These are phyloP conservation scores for Trichoderma gamsii DNA, from an alignment of 495 filamentous ascomycete species.

Conservation along the genomic window DNA sequence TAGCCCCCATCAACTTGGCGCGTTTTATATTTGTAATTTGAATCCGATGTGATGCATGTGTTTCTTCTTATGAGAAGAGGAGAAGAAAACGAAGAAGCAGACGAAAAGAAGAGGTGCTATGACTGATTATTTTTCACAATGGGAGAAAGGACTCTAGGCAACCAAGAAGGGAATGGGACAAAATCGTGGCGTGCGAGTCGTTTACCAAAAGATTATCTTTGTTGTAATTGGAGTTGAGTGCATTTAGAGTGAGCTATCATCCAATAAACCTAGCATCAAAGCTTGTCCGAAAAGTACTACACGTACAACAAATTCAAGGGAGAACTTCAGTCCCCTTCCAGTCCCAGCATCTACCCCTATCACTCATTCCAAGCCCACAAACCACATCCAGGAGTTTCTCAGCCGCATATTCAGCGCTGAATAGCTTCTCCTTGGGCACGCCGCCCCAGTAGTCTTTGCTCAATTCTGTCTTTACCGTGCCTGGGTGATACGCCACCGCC, in stretches of 20 bases:
- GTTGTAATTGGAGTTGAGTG: not conserved
- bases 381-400: slow-evolving; percentile 52
- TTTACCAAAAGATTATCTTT: not conserved
- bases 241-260: no score
- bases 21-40: not conserved
- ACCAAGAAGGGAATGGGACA: not conserved
- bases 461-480: slow-evolving; percentile 72
- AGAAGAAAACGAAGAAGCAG: not conserved
- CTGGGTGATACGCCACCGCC: slow-evolving; percentile 69
- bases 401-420: slow-evolving; percentile 55
- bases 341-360: slow-evolving; percentile 69
- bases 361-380: slow-evolving; percentile 36
- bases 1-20: not conserved
- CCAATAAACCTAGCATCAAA: no score
- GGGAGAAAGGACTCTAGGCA: not conserved
- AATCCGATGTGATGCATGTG: not conserved
- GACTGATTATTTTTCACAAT: not conserved
- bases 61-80: not conserved
- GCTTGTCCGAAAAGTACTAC: no score
- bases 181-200: not conserved
- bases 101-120: not conserved
- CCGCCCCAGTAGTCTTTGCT: slow-evolving; percentile 64
- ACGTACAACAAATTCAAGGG: slow-evolving; percentile 37
- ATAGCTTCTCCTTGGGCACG: slow-evolving; percentile 54
- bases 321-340: slow-evolving; percentile 66